Conservation (phyloP, 2,329 filamentous ascomycete species). For the Xylariaceae sp. region DNA sequence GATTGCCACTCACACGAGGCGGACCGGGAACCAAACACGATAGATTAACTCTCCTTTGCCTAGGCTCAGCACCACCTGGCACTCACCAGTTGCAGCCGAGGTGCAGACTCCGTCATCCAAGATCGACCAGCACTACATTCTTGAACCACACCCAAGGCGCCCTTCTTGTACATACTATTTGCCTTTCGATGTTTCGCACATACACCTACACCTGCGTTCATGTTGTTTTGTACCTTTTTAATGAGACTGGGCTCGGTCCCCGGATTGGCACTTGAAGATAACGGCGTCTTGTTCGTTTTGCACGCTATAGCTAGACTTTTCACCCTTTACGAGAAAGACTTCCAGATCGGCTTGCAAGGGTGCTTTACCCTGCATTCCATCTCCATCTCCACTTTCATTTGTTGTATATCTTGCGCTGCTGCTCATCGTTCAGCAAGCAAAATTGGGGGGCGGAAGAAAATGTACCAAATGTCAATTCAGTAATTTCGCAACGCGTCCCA, state of each 20-base stretch:
- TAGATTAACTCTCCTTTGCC: not conserved
- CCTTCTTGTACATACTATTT: constrained; percentile 30
- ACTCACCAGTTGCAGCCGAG: not conserved
- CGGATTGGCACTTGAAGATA: constrained; percentile 15
- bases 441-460: constrained; percentile 2
- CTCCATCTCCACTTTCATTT: constrained; percentile 19
- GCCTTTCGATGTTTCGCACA: constrained; percentile 21
- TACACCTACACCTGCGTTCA: constrained; percentile 9
- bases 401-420: constrained; percentile 17
- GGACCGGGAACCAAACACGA: not conserved
- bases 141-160: constrained; percentile 4
- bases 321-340: constrained; percentile 4
- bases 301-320: constrained; percentile 25
- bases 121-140: not conserved
- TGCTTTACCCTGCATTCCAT: not conserved
- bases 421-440: constrained; percentile 2
- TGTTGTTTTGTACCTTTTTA: constrained; percentile 20
- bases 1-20: not conserved
- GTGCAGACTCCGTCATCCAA: constrained; percentile 1
- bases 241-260: constrained; percentile 13
- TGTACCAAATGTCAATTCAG: constrained; percentile 14
- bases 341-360: constrained; percentile 2
- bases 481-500: not conserved
- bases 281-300: constrained; percentile 14
- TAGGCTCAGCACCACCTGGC: not conserved